Evolutionary conservation across 768 basidiomycete species (phyloP).

Genomic region (Hortiboletus campestris): DNA sequence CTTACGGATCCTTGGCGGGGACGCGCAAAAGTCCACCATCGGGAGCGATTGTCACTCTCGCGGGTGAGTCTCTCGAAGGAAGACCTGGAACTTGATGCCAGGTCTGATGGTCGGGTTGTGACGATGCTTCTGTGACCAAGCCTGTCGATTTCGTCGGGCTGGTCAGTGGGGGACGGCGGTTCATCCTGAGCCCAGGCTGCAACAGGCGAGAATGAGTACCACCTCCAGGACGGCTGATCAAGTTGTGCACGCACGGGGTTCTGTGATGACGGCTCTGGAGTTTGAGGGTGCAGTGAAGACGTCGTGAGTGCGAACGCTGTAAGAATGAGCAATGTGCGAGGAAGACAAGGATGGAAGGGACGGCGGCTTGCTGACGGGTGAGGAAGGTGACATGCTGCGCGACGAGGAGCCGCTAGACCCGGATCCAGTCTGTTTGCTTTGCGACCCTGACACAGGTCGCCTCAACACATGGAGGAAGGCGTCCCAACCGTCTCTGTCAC

Average conservation of each 20-base stretch:
- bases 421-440: slow-evolving; percentile 10
- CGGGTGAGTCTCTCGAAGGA: slow-evolving; percentile 33
- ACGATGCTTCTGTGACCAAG: slow-evolving; percentile 31
- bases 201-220: slow-evolving; percentile 4
- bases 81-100: slow-evolving; percentile 49
- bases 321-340: slow-evolving; percentile 27
- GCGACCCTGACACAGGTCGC: slow-evolving; percentile 17
- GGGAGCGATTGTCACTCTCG: slow-evolving; percentile 40
- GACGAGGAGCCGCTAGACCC: neutral
- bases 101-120: slow-evolving; percentile 49
- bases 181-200: slow-evolving; percentile 85
- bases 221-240: neutral
- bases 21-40: slow-evolving; percentile 76
- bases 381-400: slow-evolving; percentile 17
- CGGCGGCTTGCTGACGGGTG: slow-evolving; percentile 14
- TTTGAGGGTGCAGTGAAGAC: slow-evolving; percentile 37
- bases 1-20: slow-evolving; percentile 40
- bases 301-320: slow-evolving; percentile 28
- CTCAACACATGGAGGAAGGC: slow-evolving; percentile 52
- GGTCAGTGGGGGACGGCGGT: slow-evolving; percentile 66
- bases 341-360: slow-evolving; percentile 28
- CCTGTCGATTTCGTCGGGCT: slow-evolving; percentile 36
- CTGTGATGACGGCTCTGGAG: slow-evolving; percentile 57
- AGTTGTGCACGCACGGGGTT: slow-evolving; percentile 55
- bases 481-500: slow-evolving; percentile 73